Percentiles rank a stretch among this genome's conserved stretches.
These are phyloP conservation scores for Colletotrichum spinosum DNA, from an alignment of 2,329 filamentous ascomycete genomes.

Conservation along the genomic window DNA sequence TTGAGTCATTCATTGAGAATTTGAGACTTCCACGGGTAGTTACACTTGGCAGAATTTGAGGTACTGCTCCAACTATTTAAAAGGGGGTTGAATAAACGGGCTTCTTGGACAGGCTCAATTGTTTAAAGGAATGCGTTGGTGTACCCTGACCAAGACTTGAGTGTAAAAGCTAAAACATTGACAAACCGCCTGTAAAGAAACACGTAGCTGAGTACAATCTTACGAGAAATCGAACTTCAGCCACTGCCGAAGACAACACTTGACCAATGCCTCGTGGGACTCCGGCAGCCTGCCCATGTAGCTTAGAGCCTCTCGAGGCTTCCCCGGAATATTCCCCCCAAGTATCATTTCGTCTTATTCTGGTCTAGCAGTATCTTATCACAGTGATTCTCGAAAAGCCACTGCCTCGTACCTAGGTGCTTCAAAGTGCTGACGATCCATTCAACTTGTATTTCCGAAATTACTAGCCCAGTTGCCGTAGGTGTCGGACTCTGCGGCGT, in stretches of 20 bases:
- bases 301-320: constrained; percentile 48
- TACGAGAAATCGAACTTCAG: too few species aligned
- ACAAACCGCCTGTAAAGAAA: too few species aligned
- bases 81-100: too few species aligned
- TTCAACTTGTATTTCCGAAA: constrained; percentile 53
- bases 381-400: constrained; percentile 45
- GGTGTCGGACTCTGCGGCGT: constrained; percentile 53
- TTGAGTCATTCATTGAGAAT: neutral
- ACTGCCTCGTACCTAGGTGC: constrained; percentile 43
- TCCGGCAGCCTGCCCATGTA: constrained; percentile 44
- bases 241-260: neutral
- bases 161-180: too few species aligned
- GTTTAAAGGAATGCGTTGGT: too few species aligned
- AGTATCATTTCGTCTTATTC: constrained; percentile 47
- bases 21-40: too few species aligned
- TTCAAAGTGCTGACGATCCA: constrained; percentile 51
- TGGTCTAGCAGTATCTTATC: neutral
- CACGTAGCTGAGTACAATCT: too few species aligned
- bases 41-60: too few species aligned
- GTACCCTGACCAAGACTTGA: too few species aligned
- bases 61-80: too few species aligned
- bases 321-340: constrained; percentile 54
- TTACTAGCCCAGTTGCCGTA: constrained; percentile 54
- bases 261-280: neutral
- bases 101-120: too few species aligned